phyloP scores from a whole-genome alignment of 306 rosid genomes.

The Leucaena leucocephala region DNA sequence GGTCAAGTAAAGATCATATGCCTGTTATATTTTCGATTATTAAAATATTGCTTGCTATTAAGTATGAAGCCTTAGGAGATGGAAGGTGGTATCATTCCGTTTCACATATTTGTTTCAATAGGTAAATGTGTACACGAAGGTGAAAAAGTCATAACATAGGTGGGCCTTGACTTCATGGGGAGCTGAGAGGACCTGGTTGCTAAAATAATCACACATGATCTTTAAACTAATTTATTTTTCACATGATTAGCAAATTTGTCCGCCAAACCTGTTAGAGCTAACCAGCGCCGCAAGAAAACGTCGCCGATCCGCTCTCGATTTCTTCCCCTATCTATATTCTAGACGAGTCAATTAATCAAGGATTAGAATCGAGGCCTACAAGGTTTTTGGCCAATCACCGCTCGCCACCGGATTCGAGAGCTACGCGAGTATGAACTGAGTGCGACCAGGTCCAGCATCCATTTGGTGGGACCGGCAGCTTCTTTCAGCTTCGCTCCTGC shows the following conservation, averaged over 20 bases:
- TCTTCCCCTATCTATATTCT: background rate
- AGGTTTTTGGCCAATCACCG: slow-evolving; percentile 39
- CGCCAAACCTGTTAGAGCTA: background rate
- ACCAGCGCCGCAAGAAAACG: background rate
- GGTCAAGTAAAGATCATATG: background rate
- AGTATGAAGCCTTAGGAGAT: background rate
- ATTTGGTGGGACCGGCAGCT: slow-evolving; percentile 16
- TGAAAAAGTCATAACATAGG: too few relatives aligned
- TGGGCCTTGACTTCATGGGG: background rate
- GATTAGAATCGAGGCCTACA: slow-evolving; percentile 5
- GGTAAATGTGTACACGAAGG: too few relatives aligned
- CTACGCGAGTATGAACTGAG: background rate
- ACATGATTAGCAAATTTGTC: background rate
- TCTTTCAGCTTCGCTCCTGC: slow-evolving; percentile 7
- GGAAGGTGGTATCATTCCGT: background rate
- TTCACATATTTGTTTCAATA: background rate
- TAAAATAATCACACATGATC: background rate
- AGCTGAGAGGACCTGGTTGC: too few relatives aligned
- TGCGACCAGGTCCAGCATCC: background rate
- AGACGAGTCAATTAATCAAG: background rate
- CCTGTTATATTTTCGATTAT: background rate
- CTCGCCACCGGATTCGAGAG: slow-evolving; percentile 13
- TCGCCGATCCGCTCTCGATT: background rate
- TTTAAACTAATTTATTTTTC: background rate
- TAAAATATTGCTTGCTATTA: background rate